Base-by-base conservation (phyloP, 2,329 filamentous ascomycete species). In the Colletotrichum chrysophilum region DNA sequence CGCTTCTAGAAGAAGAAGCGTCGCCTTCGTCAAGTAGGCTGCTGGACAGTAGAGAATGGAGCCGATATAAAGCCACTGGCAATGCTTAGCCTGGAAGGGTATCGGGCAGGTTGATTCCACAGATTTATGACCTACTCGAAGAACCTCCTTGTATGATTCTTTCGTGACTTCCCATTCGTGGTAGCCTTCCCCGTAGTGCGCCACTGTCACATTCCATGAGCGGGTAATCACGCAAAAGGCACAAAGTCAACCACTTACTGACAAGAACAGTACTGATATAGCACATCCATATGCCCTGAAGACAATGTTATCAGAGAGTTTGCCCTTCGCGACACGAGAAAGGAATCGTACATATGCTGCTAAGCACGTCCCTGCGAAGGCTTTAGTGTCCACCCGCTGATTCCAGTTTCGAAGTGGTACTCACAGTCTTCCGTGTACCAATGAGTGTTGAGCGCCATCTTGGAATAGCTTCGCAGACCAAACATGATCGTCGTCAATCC, bases 1-100 rank as follows among this genome's bases (percentile, higher is more conserved):
- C 4, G 80, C 80, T n/a, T 82, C 81, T 60, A 83, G 71, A 2
- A 84, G 75, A 38, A 82, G 74, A 21, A 82, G 77, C 18, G 82
- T 81, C 6, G 79, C 72, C 73, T 84, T 83, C 30, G 79, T 81
- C 55, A 79, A 78, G 74, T 76, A 83, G 2, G 81, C 77, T 14
- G 80, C 76, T 26, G 80, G 80, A 9, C 79, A 80, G 75, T 82
- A 83, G 9, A 80, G 14, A 24, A 83, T 74, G 6, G 78, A 77
- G 60, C 79, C 76, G 26, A 78, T 78, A 36, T 82, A 80, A 7
- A 81, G 70, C 80, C 79, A 79, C 80, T 79, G 34, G 2, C 8
- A 67, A 36, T 12, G 55, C 7, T 28, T 7, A 62, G 60, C n/a
- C 26, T 36, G 16, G 43, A 7, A 48, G 18, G 18, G 18, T 12